A percentile compares a stretch with the other conserved stretches of the same genome.
These are phyloP conservation scores for Rossbeevera mucosa DNA, from an alignment of 768 basidiomycete species.

Conservation along the genomic window DNA sequence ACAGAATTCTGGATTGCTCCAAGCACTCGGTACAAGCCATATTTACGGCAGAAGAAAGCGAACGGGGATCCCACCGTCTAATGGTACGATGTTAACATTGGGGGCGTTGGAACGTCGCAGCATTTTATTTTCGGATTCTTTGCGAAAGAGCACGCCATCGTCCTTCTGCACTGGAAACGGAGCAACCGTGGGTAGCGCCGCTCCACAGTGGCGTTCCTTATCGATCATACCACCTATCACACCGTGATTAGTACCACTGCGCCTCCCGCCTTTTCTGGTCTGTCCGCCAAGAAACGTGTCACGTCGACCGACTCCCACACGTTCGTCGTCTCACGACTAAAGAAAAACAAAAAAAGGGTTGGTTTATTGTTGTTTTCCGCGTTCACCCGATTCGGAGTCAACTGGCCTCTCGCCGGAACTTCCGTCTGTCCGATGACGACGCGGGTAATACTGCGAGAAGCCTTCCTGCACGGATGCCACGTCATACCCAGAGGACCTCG, in stretches of 20 bases:
- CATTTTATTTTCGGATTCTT: not conserved
- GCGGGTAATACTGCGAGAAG: not conserved
- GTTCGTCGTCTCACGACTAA: not conserved
- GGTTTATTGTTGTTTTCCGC: not conserved
- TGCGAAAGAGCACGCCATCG: not conserved
- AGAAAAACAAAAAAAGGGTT: not conserved
- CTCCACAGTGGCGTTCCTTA: not conserved
- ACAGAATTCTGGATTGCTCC: not conserved
- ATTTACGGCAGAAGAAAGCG: not conserved
- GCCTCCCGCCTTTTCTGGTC: not conserved
- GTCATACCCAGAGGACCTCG: not conserved
- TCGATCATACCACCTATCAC: not conserved
- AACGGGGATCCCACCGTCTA: not conserved
- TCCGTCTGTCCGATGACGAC: not conserved
- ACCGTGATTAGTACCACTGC: not conserved
- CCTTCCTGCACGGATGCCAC: not conserved
- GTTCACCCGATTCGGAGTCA: not conserved
- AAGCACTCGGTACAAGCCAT: not conserved
- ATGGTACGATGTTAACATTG: not conserved
- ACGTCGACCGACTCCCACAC: slow-evolving; percentile 13
- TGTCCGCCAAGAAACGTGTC: slow-evolving; percentile 16
- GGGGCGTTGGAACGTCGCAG: not conserved
- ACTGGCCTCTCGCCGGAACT: slow-evolving; percentile 7
- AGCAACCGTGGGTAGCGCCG: not conserved
- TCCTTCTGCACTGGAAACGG: not conserved